Evolutionary conservation across 495 filamentous ascomycete genomes (phyloP).

Genomic region (Aspergillus sparsus): DNA sequence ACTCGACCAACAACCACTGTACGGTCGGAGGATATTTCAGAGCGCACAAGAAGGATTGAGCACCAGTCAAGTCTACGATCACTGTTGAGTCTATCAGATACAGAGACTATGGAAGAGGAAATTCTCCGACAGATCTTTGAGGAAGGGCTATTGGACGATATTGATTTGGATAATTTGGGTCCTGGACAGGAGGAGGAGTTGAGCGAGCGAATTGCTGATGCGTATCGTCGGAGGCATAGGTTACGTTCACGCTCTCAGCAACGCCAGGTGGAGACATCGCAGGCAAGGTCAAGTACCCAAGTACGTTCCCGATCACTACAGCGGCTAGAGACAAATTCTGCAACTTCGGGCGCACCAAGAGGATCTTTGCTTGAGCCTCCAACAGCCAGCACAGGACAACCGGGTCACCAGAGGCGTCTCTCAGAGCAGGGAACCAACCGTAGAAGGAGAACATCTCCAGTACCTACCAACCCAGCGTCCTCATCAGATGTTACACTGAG

Average conservation of each 20-base stretch:
- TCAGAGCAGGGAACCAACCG: constrained; percentile 49
- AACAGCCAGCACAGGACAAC: constrained; percentile 31
- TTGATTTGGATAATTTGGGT: constrained; percentile 80
- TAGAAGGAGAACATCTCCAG: constrained; percentile 41
- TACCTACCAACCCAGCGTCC: constrained; percentile 36
- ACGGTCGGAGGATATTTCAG: constrained; percentile 21
- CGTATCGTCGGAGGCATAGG: constrained; percentile 71
- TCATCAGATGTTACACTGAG: constrained; percentile 41
- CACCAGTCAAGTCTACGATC: constrained; percentile 85
- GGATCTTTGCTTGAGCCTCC: constrained; percentile 53
- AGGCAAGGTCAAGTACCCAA: constrained; percentile 30
- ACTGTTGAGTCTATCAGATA: constrained; percentile 72
- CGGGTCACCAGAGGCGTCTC: constrained; percentile 48
- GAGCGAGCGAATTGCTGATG: constrained; percentile 83
- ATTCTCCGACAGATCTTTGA: constrained; percentile 87
- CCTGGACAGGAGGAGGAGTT: constrained; percentile 79
- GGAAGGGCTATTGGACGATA: constrained; percentile 80
- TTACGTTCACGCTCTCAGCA: constrained; percentile 38
- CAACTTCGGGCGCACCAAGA: constrained; percentile 28
- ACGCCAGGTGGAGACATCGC: constrained; percentile 31
- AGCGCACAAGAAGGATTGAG: constrained; percentile 60
- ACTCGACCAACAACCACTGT: constrained; percentile 2
- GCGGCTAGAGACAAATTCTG: constrained; percentile 20
- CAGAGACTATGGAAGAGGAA: constrained; percentile 85
- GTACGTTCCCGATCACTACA: constrained; percentile 40